Evolutionary conservation across 352 stramenopile species (phyloP).

Genomic region (Labyrinthula sp.): DNA sequence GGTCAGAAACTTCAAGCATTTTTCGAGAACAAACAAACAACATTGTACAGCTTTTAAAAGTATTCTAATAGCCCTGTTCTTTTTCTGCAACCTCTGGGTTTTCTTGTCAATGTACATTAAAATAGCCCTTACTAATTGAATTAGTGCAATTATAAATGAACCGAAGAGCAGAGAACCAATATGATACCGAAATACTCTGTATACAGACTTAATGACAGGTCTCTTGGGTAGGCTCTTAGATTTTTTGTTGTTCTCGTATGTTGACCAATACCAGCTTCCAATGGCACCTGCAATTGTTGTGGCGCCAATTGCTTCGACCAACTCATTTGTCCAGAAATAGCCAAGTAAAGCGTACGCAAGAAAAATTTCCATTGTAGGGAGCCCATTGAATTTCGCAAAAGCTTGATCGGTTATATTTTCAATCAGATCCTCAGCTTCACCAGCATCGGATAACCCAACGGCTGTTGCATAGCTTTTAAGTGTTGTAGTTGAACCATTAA

Average conservation of each 20-base stretch:
- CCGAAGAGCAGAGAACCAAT: slow-evolving; percentile 52
- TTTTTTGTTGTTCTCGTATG: slow-evolving; percentile 34
- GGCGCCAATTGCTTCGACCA: slow-evolving; percentile 54
- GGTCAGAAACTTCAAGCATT: slow-evolving; percentile 53
- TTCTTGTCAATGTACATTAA: slow-evolving; percentile 53
- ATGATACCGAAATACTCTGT: slow-evolving; percentile 54
- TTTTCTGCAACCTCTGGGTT: slow-evolving; percentile 46
- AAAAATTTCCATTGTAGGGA: too few species aligned
- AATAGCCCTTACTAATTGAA: slow-evolving; percentile 48
- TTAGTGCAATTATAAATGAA: slow-evolving; percentile 49
- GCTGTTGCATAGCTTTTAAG: too few species aligned
- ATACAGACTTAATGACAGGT: slow-evolving; percentile 45
- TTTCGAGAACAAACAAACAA: slow-evolving; percentile 54
- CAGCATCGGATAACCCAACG: too few species aligned
- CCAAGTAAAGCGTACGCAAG: slow-evolving; percentile 57
- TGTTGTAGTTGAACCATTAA: too few species aligned
- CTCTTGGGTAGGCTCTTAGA: slow-evolving; percentile 41
- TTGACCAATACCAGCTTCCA: slow-evolving; percentile 50
- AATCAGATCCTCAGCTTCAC: too few species aligned
- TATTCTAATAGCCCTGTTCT: slow-evolving; percentile 45
- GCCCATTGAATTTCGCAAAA: too few species aligned
- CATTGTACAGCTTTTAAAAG: slow-evolving; percentile 51
- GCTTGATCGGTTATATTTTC: too few species aligned
- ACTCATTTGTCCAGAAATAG: slow-evolving; percentile 53
- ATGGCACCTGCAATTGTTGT: slow-evolving; percentile 53